phyloP scores from a whole-genome alignment of 2,329 filamentous ascomycete genomes.

The Orbilia quercus region DNA sequence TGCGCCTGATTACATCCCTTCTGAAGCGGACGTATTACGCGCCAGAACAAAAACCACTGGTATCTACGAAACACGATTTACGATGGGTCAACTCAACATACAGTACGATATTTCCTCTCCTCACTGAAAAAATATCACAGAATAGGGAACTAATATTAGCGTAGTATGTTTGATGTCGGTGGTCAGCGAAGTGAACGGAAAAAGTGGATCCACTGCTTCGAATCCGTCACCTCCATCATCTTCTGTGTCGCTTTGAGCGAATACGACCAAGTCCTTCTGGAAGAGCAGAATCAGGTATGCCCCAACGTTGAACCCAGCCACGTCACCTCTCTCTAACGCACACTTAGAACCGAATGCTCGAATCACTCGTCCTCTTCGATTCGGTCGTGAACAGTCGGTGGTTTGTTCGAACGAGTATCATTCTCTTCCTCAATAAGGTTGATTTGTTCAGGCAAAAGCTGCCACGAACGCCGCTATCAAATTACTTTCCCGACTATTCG shows the following conservation, averaged over 20 bases:
- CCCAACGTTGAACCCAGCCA: background rate
- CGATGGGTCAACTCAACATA: conserved; percentile 98
- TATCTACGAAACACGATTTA: conserved; percentile 98
- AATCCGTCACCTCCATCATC: conserved; percentile 99
- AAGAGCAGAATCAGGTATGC: conserved; percentile 94
- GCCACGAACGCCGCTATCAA: conserved; percentile 84
- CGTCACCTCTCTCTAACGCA: conserved; percentile 16
- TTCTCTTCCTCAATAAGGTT: conserved; percentile 98
- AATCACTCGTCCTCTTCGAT: conserved; percentile 94
- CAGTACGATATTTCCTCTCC: conserved; percentile 72
- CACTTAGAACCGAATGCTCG: conserved; percentile 96
- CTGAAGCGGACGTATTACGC: conserved; percentile 92
- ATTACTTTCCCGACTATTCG: conserved; percentile 98
- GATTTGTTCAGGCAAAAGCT: conserved; percentile 98
- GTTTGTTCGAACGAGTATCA: conserved; percentile 99
- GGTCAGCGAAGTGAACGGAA: conserved; percentile 97
- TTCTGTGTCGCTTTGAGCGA: conserved; percentile 98
- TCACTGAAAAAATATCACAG: conserved; percentile 10
- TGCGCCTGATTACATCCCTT: conserved; percentile 84
- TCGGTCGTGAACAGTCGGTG: conserved; percentile 98
- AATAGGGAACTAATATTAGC: conserved; percentile 59
- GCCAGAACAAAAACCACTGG: conserved; percentile 98
- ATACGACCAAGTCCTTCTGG: conserved; percentile 95
- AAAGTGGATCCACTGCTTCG: conserved; percentile 99
- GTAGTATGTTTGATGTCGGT: conserved; percentile 98